phyloP scores from a whole-genome alignment of 2,329 filamentous ascomycete species.

The Trichoderma sp. region DNA sequence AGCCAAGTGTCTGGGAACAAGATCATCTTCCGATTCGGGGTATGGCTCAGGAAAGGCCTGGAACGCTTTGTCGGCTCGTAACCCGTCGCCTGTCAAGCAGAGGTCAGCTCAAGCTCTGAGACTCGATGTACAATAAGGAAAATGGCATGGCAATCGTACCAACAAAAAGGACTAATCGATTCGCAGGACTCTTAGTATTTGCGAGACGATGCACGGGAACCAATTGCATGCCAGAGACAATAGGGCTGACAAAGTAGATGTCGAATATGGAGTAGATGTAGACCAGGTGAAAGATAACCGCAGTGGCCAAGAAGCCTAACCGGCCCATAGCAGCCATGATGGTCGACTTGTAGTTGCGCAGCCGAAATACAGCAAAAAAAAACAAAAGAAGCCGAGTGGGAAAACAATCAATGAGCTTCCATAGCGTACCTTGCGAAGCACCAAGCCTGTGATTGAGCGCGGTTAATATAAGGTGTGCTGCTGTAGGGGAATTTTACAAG shows the following conservation, averaged over 20 bases:
- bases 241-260: conserved; percentile 97
- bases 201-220: conserved; percentile 67
- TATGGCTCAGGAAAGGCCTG: conserved; percentile 90
- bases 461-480: not conserved
- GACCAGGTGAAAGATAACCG: conserved; percentile 87
- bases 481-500: not conserved
- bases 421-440: conserved; percentile 18
- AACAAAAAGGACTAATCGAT: conserved; percentile 89
- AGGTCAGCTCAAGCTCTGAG: conserved; percentile 19
- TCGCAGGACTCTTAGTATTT: conserved; percentile 71
- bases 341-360: conserved; percentile 20
- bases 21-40: conserved; percentile 62
- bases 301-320: conserved; percentile 82
- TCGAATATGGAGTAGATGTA: conserved; percentile 98
- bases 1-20: conserved; percentile 77
- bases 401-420: conserved; percentile 16
- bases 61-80: conserved; percentile 97
- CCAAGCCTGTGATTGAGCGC: not conserved
- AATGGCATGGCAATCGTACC: conserved; percentile 53
- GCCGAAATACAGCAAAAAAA: not conserved
- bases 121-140: not conserved
- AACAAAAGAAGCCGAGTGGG: not conserved
- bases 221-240: conserved; percentile 91
- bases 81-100: conserved; percentile 68
- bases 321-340: conserved; percentile 62